phyloP scores from a whole-genome alignment of 2,329 filamentous ascomycete genomes.

The Fusarium virguliforme region DNA sequence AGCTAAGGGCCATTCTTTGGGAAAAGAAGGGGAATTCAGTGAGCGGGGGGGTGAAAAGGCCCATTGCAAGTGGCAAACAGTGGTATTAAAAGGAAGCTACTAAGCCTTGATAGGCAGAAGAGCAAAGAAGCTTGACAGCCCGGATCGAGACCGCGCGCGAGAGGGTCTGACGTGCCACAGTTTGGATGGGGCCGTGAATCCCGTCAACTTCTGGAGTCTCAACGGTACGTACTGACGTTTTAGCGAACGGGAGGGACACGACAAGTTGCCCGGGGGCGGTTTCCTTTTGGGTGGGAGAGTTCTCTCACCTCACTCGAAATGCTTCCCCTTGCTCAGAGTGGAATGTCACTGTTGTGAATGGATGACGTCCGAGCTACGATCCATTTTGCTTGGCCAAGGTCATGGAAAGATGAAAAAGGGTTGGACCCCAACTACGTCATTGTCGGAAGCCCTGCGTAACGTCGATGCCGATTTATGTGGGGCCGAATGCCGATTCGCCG shows the following conservation, averaged over 20 bases:
- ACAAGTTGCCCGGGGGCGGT: not conserved
- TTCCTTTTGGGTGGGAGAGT: not conserved
- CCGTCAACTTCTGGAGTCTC: not conserved
- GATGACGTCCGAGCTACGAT: conserved; percentile 36
- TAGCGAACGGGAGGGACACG: conserved; percentile 9
- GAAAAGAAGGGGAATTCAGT: conserved; percentile 21
- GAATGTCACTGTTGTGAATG: conserved; percentile 28
- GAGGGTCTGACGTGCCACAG: conserved; percentile 13
- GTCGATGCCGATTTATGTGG: not conserved
- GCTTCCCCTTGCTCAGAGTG: not conserved
- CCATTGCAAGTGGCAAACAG: conserved; percentile 37
- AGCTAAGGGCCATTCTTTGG: conserved; percentile 14
- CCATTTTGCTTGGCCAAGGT: conserved; percentile 28
- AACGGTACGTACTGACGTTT: conserved; percentile 9
- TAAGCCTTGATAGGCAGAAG: conserved; percentile 8
- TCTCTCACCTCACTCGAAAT: not conserved
- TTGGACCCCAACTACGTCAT: conserved; percentile 40
- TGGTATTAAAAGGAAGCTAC: conserved; percentile 5
- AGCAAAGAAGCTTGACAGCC: conserved; percentile 7
- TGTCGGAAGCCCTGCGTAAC: conserved; percentile 9
- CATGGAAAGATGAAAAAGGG: conserved; percentile 19
- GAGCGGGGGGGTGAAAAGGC: conserved; percentile 11
- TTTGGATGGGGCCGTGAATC: conserved; percentile 14
- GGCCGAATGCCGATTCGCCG: conserved; percentile 1
- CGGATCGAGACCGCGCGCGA: conserved; percentile 1